Base-by-base conservation (phyloP, 345 rosid genomes). In the Zanthoxylum bungeanum region DNA sequence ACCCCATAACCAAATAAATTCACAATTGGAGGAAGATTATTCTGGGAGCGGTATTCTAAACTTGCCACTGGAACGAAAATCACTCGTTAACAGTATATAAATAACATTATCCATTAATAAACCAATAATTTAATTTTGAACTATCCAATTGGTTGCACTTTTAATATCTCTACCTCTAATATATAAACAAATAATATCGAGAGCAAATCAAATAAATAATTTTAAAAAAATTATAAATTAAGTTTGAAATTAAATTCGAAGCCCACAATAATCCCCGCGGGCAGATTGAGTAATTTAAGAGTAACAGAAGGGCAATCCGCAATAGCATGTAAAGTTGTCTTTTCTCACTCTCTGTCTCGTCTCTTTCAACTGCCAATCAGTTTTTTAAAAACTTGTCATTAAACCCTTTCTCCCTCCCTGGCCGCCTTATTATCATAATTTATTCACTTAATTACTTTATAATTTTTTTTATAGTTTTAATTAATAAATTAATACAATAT, bases 281-380 rank as follows among this genome's bases (percentile, higher is more conserved):
- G 55, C 39, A 46, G 8, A 36, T 64, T 27, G 16, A 28, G 55
- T 44, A 27, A 64, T 16, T 64, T 64, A 44, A 44, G 0, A 3
- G 16, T 19, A 46, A 28, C 68, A 46, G 55, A 44, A 64, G 68
- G 68, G 36, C 39, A 64, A n/a, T n/a, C n/a, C n/a, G n/a, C 2
- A 12, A 19, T 60, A 8, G 40, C 0, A 0, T n/a, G 2, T 4
- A 5, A 17, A n/a, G 40, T 17, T 34, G 16, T 34, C 14, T 28
- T 4, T 10, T 4, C 4, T 33, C 11, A 6, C 24, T 31, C 17
- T 25, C 25, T 27, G 7, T 24, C 17, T 50, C 17, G 5, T 44
- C 24, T 28, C 65, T 37, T 27, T 27, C 24, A 60, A 60, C 46
- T 36, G 1, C 9, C 27, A 19, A 4, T 5, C 21, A 0, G 22